phyloP scores from a whole-genome alignment of 768 basidiomycete species.

The Rhodotorula graminis region DNA sequence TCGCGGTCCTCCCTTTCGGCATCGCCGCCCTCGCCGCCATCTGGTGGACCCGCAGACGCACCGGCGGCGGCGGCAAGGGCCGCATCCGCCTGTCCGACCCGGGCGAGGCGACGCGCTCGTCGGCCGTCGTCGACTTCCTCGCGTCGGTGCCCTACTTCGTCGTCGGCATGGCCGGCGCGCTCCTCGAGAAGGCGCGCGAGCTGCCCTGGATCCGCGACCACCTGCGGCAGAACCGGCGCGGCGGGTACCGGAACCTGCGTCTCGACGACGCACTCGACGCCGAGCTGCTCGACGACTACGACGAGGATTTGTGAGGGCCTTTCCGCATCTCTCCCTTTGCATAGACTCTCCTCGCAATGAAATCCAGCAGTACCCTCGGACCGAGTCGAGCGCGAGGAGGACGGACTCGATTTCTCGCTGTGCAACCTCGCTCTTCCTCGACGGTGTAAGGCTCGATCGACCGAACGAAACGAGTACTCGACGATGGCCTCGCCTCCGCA shows the following conservation, averaged over 20 bases:
- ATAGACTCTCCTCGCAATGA: too few species aligned
- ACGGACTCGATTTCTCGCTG: too few species aligned
- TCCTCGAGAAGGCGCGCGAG: constrained; percentile 42
- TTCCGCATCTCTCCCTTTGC: too few species aligned
- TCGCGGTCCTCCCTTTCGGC: constrained; percentile 69
- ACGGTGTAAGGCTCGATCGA: too few species aligned
- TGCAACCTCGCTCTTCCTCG: too few species aligned
- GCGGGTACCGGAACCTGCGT: constrained; percentile 45
- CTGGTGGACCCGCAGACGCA: constrained; percentile 68
- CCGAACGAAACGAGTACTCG: too few species aligned
- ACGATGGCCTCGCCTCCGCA: too few species aligned
- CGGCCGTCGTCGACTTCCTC: constrained; percentile 25
- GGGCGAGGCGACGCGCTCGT: constrained; percentile 16
- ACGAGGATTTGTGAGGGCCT: neutral
- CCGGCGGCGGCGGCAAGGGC: constrained; percentile 62
- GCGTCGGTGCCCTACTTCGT: constrained; percentile 33
- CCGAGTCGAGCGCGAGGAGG: too few species aligned
- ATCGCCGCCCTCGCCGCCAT: constrained; percentile 70
- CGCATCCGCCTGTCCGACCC: constrained; percentile 42
- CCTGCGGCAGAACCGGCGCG: constrained; percentile 37
- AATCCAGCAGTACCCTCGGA: too few species aligned
- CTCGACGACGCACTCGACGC: constrained; percentile 46
- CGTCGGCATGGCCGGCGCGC: constrained; percentile 19
- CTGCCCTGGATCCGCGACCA: constrained; percentile 45
- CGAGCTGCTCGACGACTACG: constrained; percentile 34